phyloP scores from a whole-genome alignment of 495 filamentous ascomycete species.

The Clohesyomyces aquaticus region DNA sequence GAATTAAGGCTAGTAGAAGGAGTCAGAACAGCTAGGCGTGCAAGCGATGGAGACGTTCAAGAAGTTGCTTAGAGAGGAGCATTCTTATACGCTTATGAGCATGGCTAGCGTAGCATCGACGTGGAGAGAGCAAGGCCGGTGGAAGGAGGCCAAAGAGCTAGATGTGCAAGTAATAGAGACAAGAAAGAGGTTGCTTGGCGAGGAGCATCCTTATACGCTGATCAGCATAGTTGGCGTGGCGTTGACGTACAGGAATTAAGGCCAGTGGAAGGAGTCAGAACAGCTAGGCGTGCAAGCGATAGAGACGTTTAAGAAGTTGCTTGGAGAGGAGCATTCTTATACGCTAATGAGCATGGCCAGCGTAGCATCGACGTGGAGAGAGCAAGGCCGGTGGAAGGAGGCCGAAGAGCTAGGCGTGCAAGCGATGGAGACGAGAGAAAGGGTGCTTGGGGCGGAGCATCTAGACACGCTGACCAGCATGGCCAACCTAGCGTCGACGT shows the following conservation, averaged over 20 bases:
- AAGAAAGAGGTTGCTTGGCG: slow-evolving; percentile 3
- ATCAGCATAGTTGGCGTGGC: too few species aligned
- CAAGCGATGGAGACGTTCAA: slow-evolving; percentile 10
- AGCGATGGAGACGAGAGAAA: slow-evolving; percentile 2
- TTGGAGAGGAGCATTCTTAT: slow-evolving; percentile 20
- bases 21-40: too few species aligned
- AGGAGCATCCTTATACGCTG: too few species aligned
- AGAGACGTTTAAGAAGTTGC: slow-evolving; percentile 7
- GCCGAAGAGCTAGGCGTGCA: slow-evolving; percentile 2
- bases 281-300: too few species aligned
- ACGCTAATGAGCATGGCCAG: slow-evolving; percentile 17
- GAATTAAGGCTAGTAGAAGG: too few species aligned
- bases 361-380: background rate
- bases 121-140: background rate
- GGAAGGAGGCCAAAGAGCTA: background rate
- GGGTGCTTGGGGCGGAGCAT: too few species aligned
- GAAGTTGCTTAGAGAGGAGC: slow-evolving; percentile 16
- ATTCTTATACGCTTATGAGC: slow-evolving; percentile 14
- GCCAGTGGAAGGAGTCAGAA: too few species aligned
- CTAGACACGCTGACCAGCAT: too few species aligned
- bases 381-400: background rate
- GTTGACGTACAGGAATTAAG: too few species aligned
- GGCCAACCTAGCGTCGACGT: too few species aligned
- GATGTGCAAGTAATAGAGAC: slow-evolving; percentile 6
- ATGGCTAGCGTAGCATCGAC: slow-evolving; percentile 8